Evolutionary conservation across 163 green algal genomes (phyloP).

Genomic region (Chloromonas sp.): DNA sequence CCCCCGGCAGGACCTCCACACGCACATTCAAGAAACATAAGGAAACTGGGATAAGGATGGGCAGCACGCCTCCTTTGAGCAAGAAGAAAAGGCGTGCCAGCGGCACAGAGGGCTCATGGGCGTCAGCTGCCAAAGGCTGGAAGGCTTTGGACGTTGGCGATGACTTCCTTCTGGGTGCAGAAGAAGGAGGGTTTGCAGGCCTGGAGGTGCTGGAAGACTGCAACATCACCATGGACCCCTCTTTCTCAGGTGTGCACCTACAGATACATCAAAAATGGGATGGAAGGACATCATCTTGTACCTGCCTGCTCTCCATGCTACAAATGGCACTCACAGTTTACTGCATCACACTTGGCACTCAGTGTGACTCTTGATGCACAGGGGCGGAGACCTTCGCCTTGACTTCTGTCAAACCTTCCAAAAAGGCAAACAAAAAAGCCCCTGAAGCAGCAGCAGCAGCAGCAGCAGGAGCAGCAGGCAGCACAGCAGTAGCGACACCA

Average conservation of each 20-base stretch:
- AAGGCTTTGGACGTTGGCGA: slow-evolving; percentile 52
- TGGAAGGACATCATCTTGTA: neutral
- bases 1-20: no score
- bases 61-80: no score
- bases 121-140: slow-evolving; percentile 37
- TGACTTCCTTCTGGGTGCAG: slow-evolving; percentile 59
- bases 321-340: no score
- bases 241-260: no score
- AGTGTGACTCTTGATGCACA: no score
- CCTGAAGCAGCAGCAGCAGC: slow-evolving; percentile 7
- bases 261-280: no score
- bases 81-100: no score
- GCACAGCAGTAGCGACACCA: neutral
- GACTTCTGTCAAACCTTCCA: neutral
- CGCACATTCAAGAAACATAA: no score
- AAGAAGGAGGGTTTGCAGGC: slow-evolving; percentile 74
- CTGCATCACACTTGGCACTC: no score
- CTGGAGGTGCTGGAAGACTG: slow-evolving; percentile 63
- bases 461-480: neutral
- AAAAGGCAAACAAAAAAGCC: neutral
- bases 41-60: no score
- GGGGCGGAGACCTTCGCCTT: neutral
- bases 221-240: no score
- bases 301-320: neutral
- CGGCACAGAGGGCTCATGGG: no score